These are phyloP conservation scores for Oldenlandia corymbosa DNA, from an alignment of 257 asterid species.

Conservation along the genomic window DNA sequence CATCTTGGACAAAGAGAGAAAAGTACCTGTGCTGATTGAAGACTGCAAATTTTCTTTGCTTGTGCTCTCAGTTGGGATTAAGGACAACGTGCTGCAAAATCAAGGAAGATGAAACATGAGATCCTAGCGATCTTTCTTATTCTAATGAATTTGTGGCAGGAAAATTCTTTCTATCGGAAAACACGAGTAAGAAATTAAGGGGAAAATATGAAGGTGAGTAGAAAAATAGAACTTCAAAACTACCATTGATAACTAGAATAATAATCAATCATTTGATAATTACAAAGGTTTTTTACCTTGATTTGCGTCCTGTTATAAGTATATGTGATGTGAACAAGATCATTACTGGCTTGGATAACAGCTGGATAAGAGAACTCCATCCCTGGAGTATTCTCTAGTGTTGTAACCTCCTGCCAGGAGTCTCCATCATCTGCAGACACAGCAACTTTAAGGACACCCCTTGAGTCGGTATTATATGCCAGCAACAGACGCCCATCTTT, in stretches of 20 bases:
- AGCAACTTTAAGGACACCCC: constrained; percentile 73
- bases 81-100: constrained; percentile 12
- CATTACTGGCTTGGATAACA: constrained; percentile 72
- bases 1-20: background rate
- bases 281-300: constrained; percentile 45
- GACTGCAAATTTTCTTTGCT: background rate
- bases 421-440: constrained; percentile 79
- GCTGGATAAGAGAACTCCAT: constrained; percentile 98
- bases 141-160: background rate
- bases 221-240: background rate
- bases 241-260: too few species aligned
- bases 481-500: constrained; percentile 67
- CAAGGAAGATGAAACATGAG: background rate
- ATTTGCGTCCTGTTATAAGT: constrained; percentile 82
- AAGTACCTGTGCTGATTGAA: background rate
- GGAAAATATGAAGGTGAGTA: background rate
- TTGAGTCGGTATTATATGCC: constrained; percentile 77
- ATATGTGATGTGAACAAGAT: constrained; percentile 78
- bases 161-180: background rate
- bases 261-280: background rate
- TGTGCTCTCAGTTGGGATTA: constrained; percentile 1
- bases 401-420: constrained; percentile 66
- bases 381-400: constrained; percentile 62
- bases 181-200: background rate
- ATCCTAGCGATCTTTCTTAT: background rate